Conservation (phyloP, 805 yeast species). For the Brettanomyces anomalus region DNA sequence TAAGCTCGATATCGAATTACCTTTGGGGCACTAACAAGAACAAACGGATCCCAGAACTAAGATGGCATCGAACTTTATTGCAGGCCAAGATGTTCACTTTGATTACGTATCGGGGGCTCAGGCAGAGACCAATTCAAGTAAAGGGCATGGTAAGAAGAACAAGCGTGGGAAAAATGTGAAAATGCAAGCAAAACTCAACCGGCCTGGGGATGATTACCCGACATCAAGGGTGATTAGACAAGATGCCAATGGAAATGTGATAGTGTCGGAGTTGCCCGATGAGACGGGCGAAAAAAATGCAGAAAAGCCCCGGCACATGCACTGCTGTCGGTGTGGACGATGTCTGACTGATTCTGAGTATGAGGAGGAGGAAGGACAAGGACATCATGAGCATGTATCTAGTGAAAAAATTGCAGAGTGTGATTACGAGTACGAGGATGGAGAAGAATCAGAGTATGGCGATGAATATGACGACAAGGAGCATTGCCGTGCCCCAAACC, state of each 20-base stretch:
- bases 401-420: slow-evolving; percentile 7
- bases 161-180: slow-evolving; percentile 5
- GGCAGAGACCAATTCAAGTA: no score
- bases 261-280: slow-evolving; percentile 45
- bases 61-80: slow-evolving; percentile 9
- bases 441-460: slow-evolving; percentile 6
- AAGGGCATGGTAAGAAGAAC: background rate
- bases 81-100: slow-evolving; percentile 18
- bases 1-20: no score
- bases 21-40: no score
- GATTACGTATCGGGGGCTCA: slow-evolving; percentile 9
- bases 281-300: background rate
- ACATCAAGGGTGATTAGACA: slow-evolving; percentile 61
- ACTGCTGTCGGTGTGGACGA: background rate
- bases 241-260: slow-evolving; percentile 63
- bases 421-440: slow-evolving; percentile 6
- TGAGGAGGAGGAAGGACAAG: slow-evolving; percentile 6
- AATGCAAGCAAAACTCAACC: slow-evolving; percentile 38
- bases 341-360: slow-evolving; percentile 5
- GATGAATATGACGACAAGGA: slow-evolving; percentile 6
- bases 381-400: slow-evolving; percentile 5
- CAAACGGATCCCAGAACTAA: background rate
- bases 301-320: slow-evolving; percentile 9
- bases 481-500: slow-evolving; percentile 8
- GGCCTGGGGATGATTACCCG: slow-evolving; percentile 60